These are phyloP conservation scores for Boletus holoroseus DNA, from an alignment of 1,284 basidiomycete genomes.

Conservation along the genomic window DNA sequence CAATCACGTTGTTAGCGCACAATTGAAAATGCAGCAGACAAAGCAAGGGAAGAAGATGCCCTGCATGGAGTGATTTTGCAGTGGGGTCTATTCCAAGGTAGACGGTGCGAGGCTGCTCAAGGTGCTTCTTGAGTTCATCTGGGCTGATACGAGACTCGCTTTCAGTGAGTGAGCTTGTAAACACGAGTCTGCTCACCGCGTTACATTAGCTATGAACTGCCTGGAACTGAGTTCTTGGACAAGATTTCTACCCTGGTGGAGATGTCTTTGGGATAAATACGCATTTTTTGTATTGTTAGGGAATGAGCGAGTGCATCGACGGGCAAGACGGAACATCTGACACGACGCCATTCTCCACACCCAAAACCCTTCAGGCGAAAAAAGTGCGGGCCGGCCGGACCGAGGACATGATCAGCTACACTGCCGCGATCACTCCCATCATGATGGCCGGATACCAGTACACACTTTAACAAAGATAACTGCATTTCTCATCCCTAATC, in stretches of 20 bases:
- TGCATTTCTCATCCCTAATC: no score
- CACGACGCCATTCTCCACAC: neutral
- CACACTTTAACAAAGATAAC: no score
- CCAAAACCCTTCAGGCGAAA: neutral
- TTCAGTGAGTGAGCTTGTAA: conserved; percentile 1
- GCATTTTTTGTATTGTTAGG: neutral
- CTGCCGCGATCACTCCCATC: neutral
- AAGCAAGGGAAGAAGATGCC: conserved; percentile 88
- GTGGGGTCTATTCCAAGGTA: conserved; percentile 95
- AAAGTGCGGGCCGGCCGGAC: conserved; percentile 17
- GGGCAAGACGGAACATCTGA: conserved; percentile 24
- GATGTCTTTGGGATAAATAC: conserved; percentile 5
- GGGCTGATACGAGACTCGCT: conserved; percentile 14
- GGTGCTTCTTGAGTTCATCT: conserved; percentile 27
- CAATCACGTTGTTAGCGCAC: conserved; percentile 75
- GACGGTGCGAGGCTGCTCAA: conserved; percentile 47
- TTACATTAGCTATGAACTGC: conserved; percentile 31
- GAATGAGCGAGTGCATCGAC: conserved; percentile 14
- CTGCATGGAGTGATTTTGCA: conserved; percentile 84
- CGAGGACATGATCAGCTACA: neutral
- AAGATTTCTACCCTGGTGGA: conserved; percentile 21
- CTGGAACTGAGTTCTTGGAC: conserved; percentile 27
- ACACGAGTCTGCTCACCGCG: conserved; percentile 21
- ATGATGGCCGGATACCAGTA: no score
- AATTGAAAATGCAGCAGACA: conserved; percentile 83